Conservation (phyloP, 371 early-diverging fungal genomes). For the Apophysomyces trapeziformis region DNA sequence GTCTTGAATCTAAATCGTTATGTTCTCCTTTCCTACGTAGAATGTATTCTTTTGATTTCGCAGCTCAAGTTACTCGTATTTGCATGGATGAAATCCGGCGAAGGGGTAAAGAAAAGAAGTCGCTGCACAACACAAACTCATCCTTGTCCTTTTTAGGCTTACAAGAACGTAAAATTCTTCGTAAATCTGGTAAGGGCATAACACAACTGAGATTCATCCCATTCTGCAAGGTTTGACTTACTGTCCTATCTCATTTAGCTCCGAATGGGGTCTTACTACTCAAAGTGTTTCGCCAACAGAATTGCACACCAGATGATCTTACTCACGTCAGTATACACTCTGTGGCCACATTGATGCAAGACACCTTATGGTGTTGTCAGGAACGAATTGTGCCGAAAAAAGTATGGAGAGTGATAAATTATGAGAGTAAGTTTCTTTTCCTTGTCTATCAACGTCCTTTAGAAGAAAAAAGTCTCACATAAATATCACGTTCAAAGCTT, state of each 20-base stretch:
- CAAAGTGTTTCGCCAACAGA: conserved; percentile 44
- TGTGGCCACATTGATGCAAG: conserved; percentile 56
- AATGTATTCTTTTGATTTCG: conserved; percentile 42
- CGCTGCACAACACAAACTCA: conserved; percentile 1
- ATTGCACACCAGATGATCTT: conserved; percentile 40
- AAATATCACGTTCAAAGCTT: conserved; percentile 25
- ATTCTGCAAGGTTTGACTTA: not conserved
- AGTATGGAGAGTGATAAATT: conserved; percentile 50
- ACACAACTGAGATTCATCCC: not conserved
- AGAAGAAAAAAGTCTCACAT: not conserved
- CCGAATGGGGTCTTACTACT: conserved; percentile 43
- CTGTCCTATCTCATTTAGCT: conserved; percentile 17
- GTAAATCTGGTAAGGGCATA: conserved; percentile 40
- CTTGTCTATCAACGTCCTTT: too few relatives aligned
- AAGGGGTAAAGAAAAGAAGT: conserved; percentile 36
- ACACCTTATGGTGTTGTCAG: conserved; percentile 45
- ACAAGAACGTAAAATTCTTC: conserved; percentile 47
- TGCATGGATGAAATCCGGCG: conserved; percentile 49
- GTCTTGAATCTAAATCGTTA: too few relatives aligned
- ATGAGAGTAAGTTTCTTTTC: conserved; percentile 38
- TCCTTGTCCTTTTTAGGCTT: conserved; percentile 29
- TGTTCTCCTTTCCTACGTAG: not conserved
- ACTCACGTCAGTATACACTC: conserved; percentile 43
- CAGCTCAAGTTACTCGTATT: conserved; percentile 40
- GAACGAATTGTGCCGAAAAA: conserved; percentile 51